These are phyloP conservation scores for Shiraia bambusicola DNA, from an alignment of 2,329 filamentous ascomycete genomes.

Conservation along the genomic window DNA sequence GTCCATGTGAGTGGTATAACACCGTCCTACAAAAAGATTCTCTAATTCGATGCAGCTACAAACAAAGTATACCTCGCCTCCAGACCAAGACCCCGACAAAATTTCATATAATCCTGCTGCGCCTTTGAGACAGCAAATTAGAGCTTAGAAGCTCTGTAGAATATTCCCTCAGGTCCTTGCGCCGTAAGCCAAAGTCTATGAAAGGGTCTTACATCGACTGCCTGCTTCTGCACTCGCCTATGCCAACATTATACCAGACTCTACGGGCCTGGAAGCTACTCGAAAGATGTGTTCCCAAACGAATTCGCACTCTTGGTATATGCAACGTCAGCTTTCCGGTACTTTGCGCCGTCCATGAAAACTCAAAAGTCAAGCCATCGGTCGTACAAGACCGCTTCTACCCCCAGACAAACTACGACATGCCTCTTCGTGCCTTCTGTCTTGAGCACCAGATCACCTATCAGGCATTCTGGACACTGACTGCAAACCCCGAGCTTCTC, in stretches of 20 bases:
- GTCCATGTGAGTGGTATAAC: slow-evolving; percentile 59
- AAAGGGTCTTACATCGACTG: slow-evolving; percentile 57
- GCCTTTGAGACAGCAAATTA: slow-evolving; percentile 65
- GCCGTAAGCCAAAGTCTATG: slow-evolving; percentile 31
- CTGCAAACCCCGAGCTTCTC: slow-evolving; percentile 57
- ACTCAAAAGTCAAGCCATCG: slow-evolving; percentile 54
- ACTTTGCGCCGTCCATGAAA: slow-evolving; percentile 56
- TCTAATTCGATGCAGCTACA: slow-evolving; percentile 58
- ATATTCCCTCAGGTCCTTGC: slow-evolving; percentile 66
- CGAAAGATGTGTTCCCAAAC: slow-evolving; percentile 65
- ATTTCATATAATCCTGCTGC: slow-evolving; percentile 64
- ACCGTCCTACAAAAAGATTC: too few species aligned
- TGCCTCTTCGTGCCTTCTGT: slow-evolving; percentile 60
- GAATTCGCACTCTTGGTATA: slow-evolving; percentile 69
- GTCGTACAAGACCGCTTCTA: slow-evolving; percentile 79
- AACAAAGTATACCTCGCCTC: slow-evolving; percentile 75
- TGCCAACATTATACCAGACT: slow-evolving; percentile 55
- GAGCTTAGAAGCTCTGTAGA: slow-evolving; percentile 65
- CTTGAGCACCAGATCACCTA: slow-evolving; percentile 55
- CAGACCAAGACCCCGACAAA: slow-evolving; percentile 60
- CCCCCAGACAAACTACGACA: slow-evolving; percentile 60
- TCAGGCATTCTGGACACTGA: slow-evolving; percentile 64
- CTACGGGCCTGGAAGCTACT: slow-evolving; percentile 67
- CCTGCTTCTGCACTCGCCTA: slow-evolving; percentile 60
- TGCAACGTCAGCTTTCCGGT: slow-evolving; percentile 68